Evolutionary conservation across 2,329 filamentous ascomycete species (phyloP).

Genomic region (Verticillium alfalfae): DNA sequence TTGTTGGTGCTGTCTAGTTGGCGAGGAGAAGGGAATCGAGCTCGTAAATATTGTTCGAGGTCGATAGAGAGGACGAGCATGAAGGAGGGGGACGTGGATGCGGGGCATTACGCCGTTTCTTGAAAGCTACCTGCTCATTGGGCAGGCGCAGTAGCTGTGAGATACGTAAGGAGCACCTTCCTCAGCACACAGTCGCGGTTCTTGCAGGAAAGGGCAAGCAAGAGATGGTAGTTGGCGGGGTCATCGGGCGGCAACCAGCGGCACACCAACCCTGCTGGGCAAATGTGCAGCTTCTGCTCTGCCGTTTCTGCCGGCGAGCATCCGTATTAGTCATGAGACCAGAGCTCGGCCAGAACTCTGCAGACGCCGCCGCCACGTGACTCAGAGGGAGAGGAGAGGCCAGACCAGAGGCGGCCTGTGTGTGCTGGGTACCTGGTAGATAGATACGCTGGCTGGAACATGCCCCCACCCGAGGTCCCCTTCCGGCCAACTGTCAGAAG

Average conservation of each 20-base stretch:
- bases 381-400: background rate
- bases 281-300: background rate
- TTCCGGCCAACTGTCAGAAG: background rate
- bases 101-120: slow-evolving; percentile 35
- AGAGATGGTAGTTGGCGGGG: slow-evolving; percentile 1
- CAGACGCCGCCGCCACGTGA: background rate
- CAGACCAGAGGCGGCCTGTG: background rate
- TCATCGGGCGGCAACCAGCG: background rate
- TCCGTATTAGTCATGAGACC: background rate
- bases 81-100: slow-evolving; percentile 30
- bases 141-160: background rate
- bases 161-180: background rate
- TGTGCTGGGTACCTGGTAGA: background rate
- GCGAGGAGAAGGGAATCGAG: slow-evolving; percentile 7
- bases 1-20: slow-evolving; percentile 5
- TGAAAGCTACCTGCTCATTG: slow-evolving; percentile 3
- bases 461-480: background rate
- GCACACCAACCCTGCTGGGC: background rate
- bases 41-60: slow-evolving; percentile 4
- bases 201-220: background rate
- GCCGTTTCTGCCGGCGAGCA: background rate
- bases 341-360: background rate
- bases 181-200: background rate
- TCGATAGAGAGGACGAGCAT: slow-evolving; percentile 5
- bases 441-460: background rate